Conservation (phyloP, 768 basidiomycete species). For the Pholiota microspora region DNA sequence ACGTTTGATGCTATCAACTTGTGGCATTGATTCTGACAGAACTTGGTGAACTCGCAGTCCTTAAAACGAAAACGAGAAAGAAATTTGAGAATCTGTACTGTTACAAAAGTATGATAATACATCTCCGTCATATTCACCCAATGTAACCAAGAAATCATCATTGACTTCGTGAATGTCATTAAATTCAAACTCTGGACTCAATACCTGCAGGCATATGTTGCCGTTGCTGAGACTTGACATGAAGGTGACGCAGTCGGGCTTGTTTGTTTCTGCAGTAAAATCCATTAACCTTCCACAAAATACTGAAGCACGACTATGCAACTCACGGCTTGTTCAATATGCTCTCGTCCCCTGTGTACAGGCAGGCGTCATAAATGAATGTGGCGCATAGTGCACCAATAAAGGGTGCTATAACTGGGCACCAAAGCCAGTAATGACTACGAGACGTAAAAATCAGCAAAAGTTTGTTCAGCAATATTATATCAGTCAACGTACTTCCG, state of each 20-base stretch:
- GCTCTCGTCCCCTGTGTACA: conserved; percentile 57
- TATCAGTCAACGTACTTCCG: conserved; percentile 41
- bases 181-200: background rate
- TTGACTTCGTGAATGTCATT: background rate
- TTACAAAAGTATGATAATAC: background rate
- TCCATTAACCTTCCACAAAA: too few species aligned
- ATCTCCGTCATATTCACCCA: background rate
- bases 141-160: background rate
- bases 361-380: conserved; percentile 54
- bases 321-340: conserved; percentile 53
- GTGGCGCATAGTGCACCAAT: conserved; percentile 54
- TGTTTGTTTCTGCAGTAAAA: background rate
- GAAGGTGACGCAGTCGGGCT: conserved; percentile 5
- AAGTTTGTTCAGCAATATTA: too few species aligned
- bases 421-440: conserved; percentile 75
- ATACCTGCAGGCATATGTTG: conserved; percentile 4
- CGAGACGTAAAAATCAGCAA: background rate
- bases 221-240: background rate
- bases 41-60: too few species aligned
- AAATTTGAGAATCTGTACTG: too few species aligned
- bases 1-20: background rate
- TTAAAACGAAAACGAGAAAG: too few species aligned
- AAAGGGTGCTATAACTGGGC: conserved; percentile 58
- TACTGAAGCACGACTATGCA: too few species aligned
- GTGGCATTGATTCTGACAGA: background rate